Evolutionary conservation across 192 early-diverging fungal genomes (phyloP).

Genomic region (Coemansia sp.): DNA sequence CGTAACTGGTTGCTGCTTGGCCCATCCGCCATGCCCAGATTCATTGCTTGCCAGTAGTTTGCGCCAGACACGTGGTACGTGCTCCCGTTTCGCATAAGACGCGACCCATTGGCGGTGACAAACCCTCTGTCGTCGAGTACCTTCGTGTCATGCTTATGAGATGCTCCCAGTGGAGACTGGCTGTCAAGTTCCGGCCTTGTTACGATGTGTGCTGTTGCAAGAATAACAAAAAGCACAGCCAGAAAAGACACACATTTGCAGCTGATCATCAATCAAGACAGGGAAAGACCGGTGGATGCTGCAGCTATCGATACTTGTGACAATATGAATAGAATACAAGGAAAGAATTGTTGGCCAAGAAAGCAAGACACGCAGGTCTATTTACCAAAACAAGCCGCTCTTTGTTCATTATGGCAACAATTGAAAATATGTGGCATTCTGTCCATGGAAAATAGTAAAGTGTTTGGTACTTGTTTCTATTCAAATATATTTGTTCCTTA

Average conservation of each 20-base stretch:
- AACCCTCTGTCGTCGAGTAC: constrained; percentile 12
- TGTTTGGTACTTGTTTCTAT: too few relatives aligned
- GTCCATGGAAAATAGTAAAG: too few relatives aligned
- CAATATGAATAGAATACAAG: too few relatives aligned
- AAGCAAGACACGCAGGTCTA: neutral
- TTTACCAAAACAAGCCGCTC: too few relatives aligned
- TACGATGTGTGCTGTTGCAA: neutral
- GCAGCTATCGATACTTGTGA: too few relatives aligned
- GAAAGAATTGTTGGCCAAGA: neutral
- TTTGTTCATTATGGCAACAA: too few relatives aligned
- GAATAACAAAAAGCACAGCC: neutral
- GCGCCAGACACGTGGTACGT: constrained; percentile 56
- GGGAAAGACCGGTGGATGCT: too few relatives aligned
- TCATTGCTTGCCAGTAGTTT: constrained; percentile 79
- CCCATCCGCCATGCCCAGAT: constrained; percentile 56
- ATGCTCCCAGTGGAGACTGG: neutral
- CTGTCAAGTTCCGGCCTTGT: neutral
- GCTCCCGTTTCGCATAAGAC: constrained; percentile 33
- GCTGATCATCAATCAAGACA: neutral
- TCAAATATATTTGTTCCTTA: neutral
- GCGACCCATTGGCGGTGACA: constrained; percentile 46
- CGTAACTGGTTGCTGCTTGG: constrained; percentile 57
- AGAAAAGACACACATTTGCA: neutral
- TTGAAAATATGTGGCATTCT: too few relatives aligned
- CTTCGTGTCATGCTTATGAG: neutral